These are phyloP conservation scores for Acacia confusa DNA, from an alignment of 306 rosid genomes.

Conservation along the genomic window DNA sequence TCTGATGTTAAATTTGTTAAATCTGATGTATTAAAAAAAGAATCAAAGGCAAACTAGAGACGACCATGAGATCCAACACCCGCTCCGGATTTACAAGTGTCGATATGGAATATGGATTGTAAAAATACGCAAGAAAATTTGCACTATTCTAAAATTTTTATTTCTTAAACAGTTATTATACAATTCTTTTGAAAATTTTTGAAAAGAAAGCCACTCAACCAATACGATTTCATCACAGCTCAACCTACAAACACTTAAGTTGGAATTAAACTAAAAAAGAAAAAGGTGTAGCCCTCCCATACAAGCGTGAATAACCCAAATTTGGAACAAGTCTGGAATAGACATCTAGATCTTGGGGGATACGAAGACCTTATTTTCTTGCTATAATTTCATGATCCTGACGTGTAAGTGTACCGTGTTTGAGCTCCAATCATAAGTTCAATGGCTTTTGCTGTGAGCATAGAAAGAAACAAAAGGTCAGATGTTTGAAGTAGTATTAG, in stretches of 20 bases:
- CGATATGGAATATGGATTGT: no score
- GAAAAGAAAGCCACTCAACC: neutral
- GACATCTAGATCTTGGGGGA: constrained; percentile 21
- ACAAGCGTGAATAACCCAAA: neutral
- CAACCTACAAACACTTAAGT: no score
- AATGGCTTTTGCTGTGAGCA: constrained; percentile 72
- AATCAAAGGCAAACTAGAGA: no score
- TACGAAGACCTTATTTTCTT: constrained; percentile 17
- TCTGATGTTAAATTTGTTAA: no score
- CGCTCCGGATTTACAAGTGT: no score
- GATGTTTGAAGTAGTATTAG: neutral
- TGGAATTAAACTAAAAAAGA: neutral
- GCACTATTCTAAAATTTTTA: neutral
- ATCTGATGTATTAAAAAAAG: no score
- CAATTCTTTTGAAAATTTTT: no score
- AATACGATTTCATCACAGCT: no score
- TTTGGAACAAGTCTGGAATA: constrained; percentile 18
- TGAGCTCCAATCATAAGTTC: constrained; percentile 89
- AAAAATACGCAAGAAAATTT: no score
- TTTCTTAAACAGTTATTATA: neutral
- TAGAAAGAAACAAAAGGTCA: neutral
- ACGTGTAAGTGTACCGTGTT: constrained; percentile 85
- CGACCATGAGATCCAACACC: no score
- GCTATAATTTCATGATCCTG: constrained; percentile 62
- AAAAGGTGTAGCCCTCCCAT: neutral